Evolutionary conservation across 1,284 basidiomycete genomes (phyloP).

Genomic region (Porogramme epimiltina): DNA sequence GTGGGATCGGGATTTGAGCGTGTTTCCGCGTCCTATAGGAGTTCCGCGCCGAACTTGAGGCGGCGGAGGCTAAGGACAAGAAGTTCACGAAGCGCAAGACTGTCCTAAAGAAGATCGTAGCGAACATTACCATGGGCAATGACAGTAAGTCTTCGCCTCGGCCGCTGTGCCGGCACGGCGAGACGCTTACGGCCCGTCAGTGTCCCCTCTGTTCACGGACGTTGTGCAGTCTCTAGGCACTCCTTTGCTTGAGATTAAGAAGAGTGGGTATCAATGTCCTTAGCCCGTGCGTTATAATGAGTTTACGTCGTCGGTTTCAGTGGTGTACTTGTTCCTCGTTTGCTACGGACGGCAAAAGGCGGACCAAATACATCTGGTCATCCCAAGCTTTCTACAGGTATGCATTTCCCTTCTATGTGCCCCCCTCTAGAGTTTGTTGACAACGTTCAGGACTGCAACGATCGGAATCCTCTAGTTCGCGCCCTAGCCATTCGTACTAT

Average conservation of each 20-base stretch:
- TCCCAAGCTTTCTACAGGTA: conserved; percentile 89
- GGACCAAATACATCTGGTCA: conserved; percentile 86
- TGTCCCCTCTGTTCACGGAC: conserved; percentile 92
- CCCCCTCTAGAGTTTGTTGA: conserved; percentile 12
- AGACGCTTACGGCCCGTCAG: conserved; percentile 43
- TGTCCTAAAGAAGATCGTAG: conserved; percentile 93
- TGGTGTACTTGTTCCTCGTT: conserved; percentile 92
- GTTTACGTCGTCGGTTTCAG: conserved; percentile 45
- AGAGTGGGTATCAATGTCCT: conserved; percentile 65
- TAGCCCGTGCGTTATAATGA: background rate
- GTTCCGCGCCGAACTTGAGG: conserved; percentile 86
- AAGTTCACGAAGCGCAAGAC: conserved; percentile 89
- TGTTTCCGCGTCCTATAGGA: conserved; percentile 63
- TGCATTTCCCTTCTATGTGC: background rate
- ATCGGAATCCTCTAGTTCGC: conserved; percentile 89
- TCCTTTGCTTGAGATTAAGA: conserved; percentile 95
- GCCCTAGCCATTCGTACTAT: conserved; percentile 94
- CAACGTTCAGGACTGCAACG: conserved; percentile 78
- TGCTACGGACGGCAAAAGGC: conserved; percentile 90
- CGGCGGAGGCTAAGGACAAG: conserved; percentile 91
- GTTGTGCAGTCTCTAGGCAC: conserved; percentile 89
- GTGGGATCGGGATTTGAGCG: conserved; percentile 19
- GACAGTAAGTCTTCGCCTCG: conserved; percentile 76
- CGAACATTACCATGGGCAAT: conserved; percentile 95
- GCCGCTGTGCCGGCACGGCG: background rate